phyloP scores from a whole-genome alignment of 352 stramenopile genomes.

The Aphanomyces euteiches region DNA sequence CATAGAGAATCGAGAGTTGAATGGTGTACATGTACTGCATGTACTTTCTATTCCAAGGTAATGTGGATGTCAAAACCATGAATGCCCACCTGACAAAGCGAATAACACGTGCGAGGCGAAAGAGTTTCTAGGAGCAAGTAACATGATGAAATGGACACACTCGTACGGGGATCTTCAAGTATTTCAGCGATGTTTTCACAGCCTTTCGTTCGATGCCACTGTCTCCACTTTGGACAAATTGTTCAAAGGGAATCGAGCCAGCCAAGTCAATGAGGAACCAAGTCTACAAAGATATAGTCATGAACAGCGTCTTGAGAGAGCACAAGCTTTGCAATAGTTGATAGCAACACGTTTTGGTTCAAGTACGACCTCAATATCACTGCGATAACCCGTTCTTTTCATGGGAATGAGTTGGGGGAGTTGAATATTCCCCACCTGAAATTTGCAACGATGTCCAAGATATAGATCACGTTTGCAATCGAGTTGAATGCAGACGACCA shows the following conservation, averaged over 20 bases:
- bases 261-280: constrained; percentile 57
- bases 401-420: background rate
- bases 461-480: constrained; percentile 46
- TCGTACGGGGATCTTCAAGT: constrained; percentile 55
- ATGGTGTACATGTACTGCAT: constrained; percentile 56
- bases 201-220: constrained; percentile 51
- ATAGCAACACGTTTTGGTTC: constrained; percentile 47
- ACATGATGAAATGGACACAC: background rate
- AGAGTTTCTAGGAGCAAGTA: constrained; percentile 49
- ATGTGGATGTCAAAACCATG: background rate
- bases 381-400: constrained; percentile 49
- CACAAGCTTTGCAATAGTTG: constrained; percentile 45
- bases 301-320: background rate
- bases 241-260: constrained; percentile 53
- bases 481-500: constrained; percentile 54
- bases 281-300: constrained; percentile 31
- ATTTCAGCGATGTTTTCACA: constrained; percentile 61
- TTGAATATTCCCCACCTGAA: constrained; percentile 39
- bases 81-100: constrained; percentile 56
- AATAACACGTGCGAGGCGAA: constrained; percentile 53
- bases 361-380: constrained; percentile 55
- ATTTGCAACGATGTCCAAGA: constrained; percentile 51
- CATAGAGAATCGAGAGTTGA: constrained; percentile 52
- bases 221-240: constrained; percentile 36
- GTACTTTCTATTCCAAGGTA: constrained; percentile 44